Evolutionary conservation across 768 basidiomycete species (phyloP), one percentile per base, ranked within the genome.

Genomic region (Termitomyces sp.): DNA sequence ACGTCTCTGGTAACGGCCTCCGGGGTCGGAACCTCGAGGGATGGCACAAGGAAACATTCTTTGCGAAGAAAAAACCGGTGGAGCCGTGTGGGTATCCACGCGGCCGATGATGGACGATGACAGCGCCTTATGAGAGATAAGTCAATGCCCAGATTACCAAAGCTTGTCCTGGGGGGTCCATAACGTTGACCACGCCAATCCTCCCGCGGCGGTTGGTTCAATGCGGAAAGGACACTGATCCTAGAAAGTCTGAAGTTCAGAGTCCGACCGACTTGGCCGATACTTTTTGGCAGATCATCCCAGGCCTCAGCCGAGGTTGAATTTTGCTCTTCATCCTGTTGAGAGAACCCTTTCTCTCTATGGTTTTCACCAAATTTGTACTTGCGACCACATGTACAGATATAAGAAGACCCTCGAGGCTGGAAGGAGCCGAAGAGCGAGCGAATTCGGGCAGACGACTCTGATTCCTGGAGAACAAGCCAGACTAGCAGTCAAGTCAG

Each of bases 1-100:
- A 40, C 51, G 51, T 40, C 35, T 26, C 26, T 13, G 12, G 12
- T 28, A 12, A 53, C 26, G 36, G 36, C 6, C 16, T 52, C 51
- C 36, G 51, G 38, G n/a, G 26, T 53, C 52, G 52, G 36, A 53
- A 53, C 51, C 38, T 53, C 52, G n/a, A 53, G 38, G 48, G 16
- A 47, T 48, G 12, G 43, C 43, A 44, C 4, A 53, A 30, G 24
- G 18, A n/a, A 38, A 28, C 38, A 38, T 28, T 14, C 49, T 50
- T 38, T 26, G 50, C 9, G 18, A 52, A 36, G 18, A 20, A 14
- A 13, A 42, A n/a, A 9, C 9, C 9, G n/a, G 9, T 30, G 28
- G n/a, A 36, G 51, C 36, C 36, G 9, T 36, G 49, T 16, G 35
- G 24, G 24, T 0, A 28, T 26, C 24, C 38, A 52, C 36, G 38